These are phyloP conservation scores for Eucalyptus tenuipes DNA, from an alignment of 345 rosid genomes.

Conservation along the genomic window DNA sequence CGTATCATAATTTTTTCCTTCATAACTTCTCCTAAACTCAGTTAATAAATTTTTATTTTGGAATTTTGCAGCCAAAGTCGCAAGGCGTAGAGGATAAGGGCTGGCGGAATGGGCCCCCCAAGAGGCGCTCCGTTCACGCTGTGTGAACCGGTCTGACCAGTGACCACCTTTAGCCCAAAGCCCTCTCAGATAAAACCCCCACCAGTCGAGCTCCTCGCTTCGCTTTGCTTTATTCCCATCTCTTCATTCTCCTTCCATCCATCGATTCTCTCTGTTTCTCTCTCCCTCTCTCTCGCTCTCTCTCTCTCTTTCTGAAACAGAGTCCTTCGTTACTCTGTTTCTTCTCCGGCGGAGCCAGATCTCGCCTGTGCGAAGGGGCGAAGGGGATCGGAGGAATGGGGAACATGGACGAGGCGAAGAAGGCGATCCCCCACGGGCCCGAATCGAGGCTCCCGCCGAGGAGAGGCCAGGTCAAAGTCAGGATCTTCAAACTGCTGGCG, in stretches of 20 bases:
- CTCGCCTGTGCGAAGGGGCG: neutral
- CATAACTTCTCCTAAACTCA: neutral
- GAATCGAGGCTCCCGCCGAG: neutral
- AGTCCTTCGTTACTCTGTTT: neutral
- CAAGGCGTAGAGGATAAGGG: neutral
- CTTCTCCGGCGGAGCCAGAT: neutral
- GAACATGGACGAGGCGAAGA: neutral
- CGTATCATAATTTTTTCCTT: fast-evolving
- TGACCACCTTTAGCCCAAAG: neutral
- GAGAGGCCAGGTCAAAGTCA: slow-evolving; percentile 4
- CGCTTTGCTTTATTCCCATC: neutral
- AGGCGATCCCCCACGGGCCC: neutral
- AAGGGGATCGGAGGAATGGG: neutral
- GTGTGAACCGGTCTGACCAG: neutral
- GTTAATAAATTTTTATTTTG: neutral
- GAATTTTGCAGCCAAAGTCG: neutral
- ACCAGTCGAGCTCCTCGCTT: neutral
- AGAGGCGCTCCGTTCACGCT: neutral
- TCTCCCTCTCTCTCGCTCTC: neutral
- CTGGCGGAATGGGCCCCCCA: neutral
- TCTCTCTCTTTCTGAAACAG: neutral
- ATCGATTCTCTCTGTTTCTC: neutral
- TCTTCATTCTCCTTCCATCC: neutral
- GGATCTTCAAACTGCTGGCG: neutral
- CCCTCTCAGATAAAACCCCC: neutral